phyloP scores from a whole-genome alignment of 352 stramenopile genomes.

The Globisporangium cederbergense region DNA sequence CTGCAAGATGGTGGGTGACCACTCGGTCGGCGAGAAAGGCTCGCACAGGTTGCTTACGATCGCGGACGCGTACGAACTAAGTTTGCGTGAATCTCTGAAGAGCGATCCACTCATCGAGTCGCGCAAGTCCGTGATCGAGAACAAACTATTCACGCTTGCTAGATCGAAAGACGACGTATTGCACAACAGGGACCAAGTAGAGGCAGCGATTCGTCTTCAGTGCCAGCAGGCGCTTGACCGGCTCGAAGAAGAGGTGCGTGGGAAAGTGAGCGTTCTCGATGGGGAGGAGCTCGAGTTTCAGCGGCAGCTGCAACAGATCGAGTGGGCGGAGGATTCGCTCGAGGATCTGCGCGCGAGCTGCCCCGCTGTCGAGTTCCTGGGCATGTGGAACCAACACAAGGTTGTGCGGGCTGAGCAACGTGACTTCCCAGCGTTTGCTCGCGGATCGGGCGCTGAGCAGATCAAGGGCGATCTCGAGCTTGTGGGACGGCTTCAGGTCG shows the following conservation, averaged over 20 bases:
- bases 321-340: constrained; percentile 65
- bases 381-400: constrained; percentile 69
- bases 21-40: constrained; percentile 77
- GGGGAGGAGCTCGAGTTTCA: constrained; percentile 61
- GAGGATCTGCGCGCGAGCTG: constrained; percentile 41
- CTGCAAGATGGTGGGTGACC: constrained; percentile 82
- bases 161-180: constrained; percentile 29
- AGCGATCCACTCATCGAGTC: constrained; percentile 64
- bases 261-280: constrained; percentile 50
- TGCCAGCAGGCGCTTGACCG: constrained; percentile 39
- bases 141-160: constrained; percentile 41
- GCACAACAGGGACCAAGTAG: constrained; percentile 48
- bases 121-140: constrained; percentile 57
- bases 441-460: constrained; percentile 32
- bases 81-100: constrained; percentile 59
- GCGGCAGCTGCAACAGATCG: constrained; percentile 66
- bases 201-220: constrained; percentile 43
- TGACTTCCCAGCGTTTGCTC: constrained; percentile 46
- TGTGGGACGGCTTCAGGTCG: constrained; percentile 50
- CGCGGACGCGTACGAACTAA: constrained; percentile 61
- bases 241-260: constrained; percentile 37
- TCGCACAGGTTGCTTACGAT: constrained; percentile 61
- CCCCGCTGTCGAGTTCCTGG: constrained; percentile 56
- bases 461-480: constrained; percentile 64
- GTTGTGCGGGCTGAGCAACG: constrained; percentile 56